phyloP scores from a whole-genome alignment of 2,329 filamentous ascomycete genomes.

The Penicillium verrucosum region DNA sequence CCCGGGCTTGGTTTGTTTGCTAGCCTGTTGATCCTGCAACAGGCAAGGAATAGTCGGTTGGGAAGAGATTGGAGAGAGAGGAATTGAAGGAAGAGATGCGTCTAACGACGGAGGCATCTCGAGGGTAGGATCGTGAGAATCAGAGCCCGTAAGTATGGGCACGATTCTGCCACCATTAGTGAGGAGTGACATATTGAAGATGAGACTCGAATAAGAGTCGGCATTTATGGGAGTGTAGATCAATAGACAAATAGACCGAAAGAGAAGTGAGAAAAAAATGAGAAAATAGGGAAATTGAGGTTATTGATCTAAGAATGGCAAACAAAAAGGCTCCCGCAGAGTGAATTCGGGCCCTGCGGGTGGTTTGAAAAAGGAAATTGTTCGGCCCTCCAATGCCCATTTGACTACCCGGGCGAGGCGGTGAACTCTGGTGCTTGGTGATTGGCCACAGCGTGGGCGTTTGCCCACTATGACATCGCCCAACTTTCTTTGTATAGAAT shows the following conservation, averaged over 20 bases:
- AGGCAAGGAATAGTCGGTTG: neutral
- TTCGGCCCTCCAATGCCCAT: conserved; percentile 4
- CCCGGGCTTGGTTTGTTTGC: conserved; percentile 11
- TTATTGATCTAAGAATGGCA: conserved; percentile 13
- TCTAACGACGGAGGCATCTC: neutral
- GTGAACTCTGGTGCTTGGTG: conserved; percentile 12
- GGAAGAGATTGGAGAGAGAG: neutral
- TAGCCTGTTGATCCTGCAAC: conserved; percentile 18
- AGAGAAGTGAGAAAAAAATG: conserved; percentile 1
- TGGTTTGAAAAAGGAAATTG: conserved; percentile 25
- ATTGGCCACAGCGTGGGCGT: conserved; percentile 21
- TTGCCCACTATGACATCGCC: conserved; percentile 25
- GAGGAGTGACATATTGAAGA: conserved; percentile 39
- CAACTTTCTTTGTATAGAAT: neutral
- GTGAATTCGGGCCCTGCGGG: conserved; percentile 24
- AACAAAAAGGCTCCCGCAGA: conserved; percentile 19
- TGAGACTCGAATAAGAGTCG: conserved; percentile 28
- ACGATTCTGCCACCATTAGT: conserved; percentile 42
- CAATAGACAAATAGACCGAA: neutral
- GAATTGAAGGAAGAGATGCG: neutral
- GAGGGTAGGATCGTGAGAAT: conserved; percentile 17
- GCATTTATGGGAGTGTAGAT: conserved; percentile 28
- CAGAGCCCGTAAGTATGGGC: conserved; percentile 38
- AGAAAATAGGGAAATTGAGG: conserved; percentile 4
- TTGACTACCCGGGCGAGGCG: conserved; percentile 21